A percentile compares a stretch with the other conserved stretches of the same genome.
Evolutionary conservation across 495 filamentous ascomycete genomes (phyloP).

Genomic region (Saxophila tyrrhenica): DNA sequence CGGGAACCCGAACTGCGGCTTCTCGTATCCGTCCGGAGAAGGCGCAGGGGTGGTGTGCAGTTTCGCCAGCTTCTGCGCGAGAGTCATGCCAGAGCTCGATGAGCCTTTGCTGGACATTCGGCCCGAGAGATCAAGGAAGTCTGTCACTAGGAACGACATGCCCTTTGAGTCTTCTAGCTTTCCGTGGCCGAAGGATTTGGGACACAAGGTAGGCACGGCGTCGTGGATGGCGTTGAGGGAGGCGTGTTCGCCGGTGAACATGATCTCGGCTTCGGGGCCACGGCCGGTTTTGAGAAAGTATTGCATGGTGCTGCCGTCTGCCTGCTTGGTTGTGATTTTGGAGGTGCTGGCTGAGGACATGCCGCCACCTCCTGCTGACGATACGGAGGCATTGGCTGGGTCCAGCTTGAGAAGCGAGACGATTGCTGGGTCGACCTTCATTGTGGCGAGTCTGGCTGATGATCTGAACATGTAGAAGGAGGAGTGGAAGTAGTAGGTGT

Average conservation of each 20-base stretch:
- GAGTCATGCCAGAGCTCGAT: constrained; percentile 29
- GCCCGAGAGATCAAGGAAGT: constrained; percentile 59
- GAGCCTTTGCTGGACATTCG: constrained; percentile 11
- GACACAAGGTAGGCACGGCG: constrained; percentile 62
- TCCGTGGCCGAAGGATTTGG: constrained; percentile 60
- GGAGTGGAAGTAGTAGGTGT: no score
- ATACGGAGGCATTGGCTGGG: constrained; percentile 41
- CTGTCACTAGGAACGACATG: constrained; percentile 63
- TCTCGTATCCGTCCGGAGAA: constrained; percentile 44
- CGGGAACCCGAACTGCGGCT: constrained; percentile 66
- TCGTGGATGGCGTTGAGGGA: constrained; percentile 71
- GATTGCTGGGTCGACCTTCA: constrained; percentile 35
- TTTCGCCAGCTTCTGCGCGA: constrained; percentile 66
- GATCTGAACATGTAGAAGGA: background rate
- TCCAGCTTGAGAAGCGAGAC: constrained; percentile 52
- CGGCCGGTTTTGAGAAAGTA: constrained; percentile 77
- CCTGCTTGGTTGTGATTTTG: constrained; percentile 46
- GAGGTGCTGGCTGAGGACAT: constrained; percentile 57
- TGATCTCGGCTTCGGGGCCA: constrained; percentile 51
- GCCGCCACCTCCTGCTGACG: constrained; percentile 55
- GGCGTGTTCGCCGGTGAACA: constrained; percentile 74
- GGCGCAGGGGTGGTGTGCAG: constrained; percentile 71
- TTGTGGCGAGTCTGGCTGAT: constrained; percentile 10
- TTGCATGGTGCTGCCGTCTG: constrained; percentile 42
- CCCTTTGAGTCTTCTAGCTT: constrained; percentile 37